Base-by-base conservation (phyloP, 805 yeast genomes). In the Starmerella etchellsii region DNA sequence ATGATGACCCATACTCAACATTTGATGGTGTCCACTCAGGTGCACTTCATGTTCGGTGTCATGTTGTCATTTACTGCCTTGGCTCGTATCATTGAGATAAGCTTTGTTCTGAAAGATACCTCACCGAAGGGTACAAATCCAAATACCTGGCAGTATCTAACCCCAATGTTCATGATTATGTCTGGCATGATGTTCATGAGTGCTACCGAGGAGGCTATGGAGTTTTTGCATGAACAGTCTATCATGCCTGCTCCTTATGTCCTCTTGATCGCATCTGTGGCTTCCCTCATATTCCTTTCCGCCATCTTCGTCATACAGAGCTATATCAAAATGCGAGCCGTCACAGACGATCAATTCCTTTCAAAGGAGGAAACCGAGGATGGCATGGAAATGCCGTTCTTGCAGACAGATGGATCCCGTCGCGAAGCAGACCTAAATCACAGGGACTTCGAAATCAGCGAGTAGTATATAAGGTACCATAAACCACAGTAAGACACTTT, bases 1-100 rank as follows among this genome's bases (percentile, higher is more conserved):
- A 88, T 88, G 97, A 72, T 87, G 31, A 81, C 83, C 51, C 97
- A 88, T 62, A 69, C 73, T 1, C 97, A 88, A 62, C 70, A 73
- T 42, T 63, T 83, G 51, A 67, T 58, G 43, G 76, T 87, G 22
- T 80, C 94, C 39, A 84, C 96, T 2, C 78, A 81, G 57, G 85
- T 88, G 28, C 97, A 88, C 56, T 74, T 74, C 14, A 70, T 87
- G 64, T 88, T 88, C 61, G 97, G 97, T 1, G 57, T 76, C 39
- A 78, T 77, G 18, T 67, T 88, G 44, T 81, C 83, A 75, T 54
- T 67, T 3, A 94, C 91, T 14, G 96, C 96, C 1, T 58, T 73
- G 11, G 58, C 73, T 11, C 69, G 97, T 43, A 76, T 87, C 34
- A 61, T 81, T 37, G 97, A 88, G 57, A 81, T 87, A 40, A 69